phyloP scores from a whole-genome alignment of 768 basidiomycete genomes.

The Macrolepiota albuminosa region DNA sequence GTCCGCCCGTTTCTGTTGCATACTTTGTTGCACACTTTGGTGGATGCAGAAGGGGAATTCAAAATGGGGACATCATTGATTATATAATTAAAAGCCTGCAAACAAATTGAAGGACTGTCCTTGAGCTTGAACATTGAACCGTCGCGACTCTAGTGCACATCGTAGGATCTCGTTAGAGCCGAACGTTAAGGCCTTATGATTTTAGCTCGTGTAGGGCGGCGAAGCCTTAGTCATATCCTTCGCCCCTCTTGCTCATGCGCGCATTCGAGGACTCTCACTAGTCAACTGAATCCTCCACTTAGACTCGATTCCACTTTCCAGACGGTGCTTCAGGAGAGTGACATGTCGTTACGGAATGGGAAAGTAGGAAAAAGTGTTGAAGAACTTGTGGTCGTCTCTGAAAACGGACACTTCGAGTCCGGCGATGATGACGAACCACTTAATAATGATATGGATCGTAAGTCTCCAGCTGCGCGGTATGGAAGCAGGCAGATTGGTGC shows the following conservation, averaged over 20 bases:
- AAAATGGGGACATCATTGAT: neutral
- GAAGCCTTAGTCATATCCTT: neutral
- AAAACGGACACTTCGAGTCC: conserved; percentile 29
- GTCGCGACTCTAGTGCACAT: neutral
- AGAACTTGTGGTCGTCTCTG: conserved; percentile 53
- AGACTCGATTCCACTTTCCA: conserved; percentile 64
- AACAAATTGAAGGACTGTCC: neutral
- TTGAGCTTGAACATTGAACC: neutral
- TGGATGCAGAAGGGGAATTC: neutral
- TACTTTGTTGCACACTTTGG: neutral
- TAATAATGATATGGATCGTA: conserved; percentile 31
- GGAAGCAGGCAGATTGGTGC: conserved; percentile 72
- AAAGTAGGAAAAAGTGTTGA: conserved; percentile 27
- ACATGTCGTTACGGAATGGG: conserved; percentile 53
- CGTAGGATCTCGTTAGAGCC: neutral
- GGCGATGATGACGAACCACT: conserved; percentile 28
- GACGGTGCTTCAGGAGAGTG: conserved; percentile 60
- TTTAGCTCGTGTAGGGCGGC: conserved; percentile 7
- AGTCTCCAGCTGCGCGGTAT: conserved; percentile 79
- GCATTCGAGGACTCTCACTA: conserved; percentile 6
- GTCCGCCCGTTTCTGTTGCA: conserved; percentile 9
- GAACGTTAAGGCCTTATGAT: conserved; percentile 12
- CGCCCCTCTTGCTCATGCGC: neutral
- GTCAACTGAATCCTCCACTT: conserved; percentile 54
- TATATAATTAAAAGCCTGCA: conserved; percentile 3